Base-by-base conservation (phyloP, 1,284 basidiomycete genomes). In the Melampsora medusae region DNA sequence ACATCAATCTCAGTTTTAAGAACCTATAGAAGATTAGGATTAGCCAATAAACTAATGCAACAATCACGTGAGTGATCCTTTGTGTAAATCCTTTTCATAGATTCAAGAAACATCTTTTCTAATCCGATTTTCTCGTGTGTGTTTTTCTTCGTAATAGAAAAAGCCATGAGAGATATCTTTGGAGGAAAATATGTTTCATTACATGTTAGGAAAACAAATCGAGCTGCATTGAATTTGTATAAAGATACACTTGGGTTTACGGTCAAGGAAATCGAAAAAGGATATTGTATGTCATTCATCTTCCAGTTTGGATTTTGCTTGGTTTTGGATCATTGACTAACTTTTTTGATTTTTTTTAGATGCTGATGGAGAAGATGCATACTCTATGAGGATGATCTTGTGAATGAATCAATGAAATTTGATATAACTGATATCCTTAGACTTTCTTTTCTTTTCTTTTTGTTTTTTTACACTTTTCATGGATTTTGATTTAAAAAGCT, bases 281-380 rank as follows among this genome's bases (percentile, higher is more conserved):
- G 87, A 77, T 96, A 96, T 81, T 96, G 92, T 93, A 80, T 83
- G 90, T 69, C 31, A 14, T 19, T 5, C 19, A 3, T 16, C 50
- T 17, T 35, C 48, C 42, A 12, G n/a, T 9, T 19, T 31, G 9
- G 59, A 12, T 61, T 46, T 12, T 22, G 35, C 28, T 28, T 28
- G 28, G 2, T 1, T 1, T 49, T 28, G n/a, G 42, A 53, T 22
- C 16, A 50, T 31, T 16, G 14, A 28, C 25, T 14, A 1, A 33
- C 25, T n/a, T 64, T 50, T 68, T 28, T 46, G 31, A 48, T 49
- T 76, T 71, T 61, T 59, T 48, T 10, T 79, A 93, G 92, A 95
- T 84, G 92, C 92, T 4, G 93, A 96, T 81, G 92, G 92, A 10
- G 93, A 96, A 84, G 92, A 95, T 80, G 93, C 93, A 48, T 93